These are phyloP conservation scores for Penicillium sp. DNA, from an alignment of 2,329 filamentous ascomycete genomes.

Conservation along the genomic window DNA sequence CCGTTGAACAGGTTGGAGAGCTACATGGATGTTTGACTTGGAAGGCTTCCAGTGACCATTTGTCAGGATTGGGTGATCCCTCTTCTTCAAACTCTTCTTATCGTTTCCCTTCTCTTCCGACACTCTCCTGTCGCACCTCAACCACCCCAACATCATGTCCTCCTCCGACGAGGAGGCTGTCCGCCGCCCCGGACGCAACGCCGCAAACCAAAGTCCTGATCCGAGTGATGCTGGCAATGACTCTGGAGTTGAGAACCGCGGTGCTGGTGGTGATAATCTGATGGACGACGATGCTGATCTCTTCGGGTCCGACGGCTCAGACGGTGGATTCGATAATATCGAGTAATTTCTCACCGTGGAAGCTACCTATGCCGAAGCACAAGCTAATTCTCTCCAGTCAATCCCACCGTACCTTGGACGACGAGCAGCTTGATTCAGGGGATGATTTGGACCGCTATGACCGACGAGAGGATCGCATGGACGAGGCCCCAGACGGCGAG, in stretches of 20 bases:
- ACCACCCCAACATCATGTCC: slow-evolving; percentile 31
- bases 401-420: slow-evolving; percentile 55
- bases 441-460: slow-evolving; percentile 62
- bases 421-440: slow-evolving; percentile 65
- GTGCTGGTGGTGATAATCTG: slow-evolving; percentile 12
- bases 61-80: not conserved
- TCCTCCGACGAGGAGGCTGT: slow-evolving; percentile 44
- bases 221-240: slow-evolving; percentile 33
- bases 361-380: slow-evolving; percentile 5
- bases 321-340: slow-evolving; percentile 38
- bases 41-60: not conserved
- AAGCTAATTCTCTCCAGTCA: slow-evolving; percentile 28
- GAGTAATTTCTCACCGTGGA: slow-evolving; percentile 31
- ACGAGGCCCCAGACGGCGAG: slow-evolving; percentile 45
- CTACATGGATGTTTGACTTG: not conserved
- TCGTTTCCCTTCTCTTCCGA: not conserved
- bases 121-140: not conserved
- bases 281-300: slow-evolving; percentile 47
- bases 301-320: slow-evolving; percentile 51
- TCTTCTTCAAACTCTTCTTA: not conserved
- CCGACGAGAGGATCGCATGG: slow-evolving; percentile 50
- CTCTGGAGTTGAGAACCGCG: slow-evolving; percentile 18
- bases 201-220: slow-evolving; percentile 29
- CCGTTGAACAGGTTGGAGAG: not conserved
- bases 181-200: slow-evolving; percentile 37